phyloP scores from a whole-genome alignment of 1,139 yeast genomes.

The Candida labiduridarum region DNA sequence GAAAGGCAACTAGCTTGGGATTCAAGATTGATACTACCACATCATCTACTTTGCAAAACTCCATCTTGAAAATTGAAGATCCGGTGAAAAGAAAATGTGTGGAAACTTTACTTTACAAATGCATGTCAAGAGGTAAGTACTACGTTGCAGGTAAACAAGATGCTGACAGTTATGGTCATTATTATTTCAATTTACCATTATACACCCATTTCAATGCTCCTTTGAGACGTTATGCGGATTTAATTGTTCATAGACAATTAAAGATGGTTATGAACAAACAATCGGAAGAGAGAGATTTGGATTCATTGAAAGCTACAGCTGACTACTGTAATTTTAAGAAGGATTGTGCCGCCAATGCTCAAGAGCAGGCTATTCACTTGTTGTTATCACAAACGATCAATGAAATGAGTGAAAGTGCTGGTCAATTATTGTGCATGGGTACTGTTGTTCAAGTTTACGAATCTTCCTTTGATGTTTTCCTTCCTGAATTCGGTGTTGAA shows the following conservation, averaged over 20 bases:
- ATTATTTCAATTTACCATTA: conserved; percentile 77
- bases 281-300: conserved; percentile 50
- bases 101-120: conserved; percentile 78
- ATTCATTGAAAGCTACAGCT: conserved; percentile 75
- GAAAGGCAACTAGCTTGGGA: conserved; percentile 68
- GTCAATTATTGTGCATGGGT: conserved; percentile 83
- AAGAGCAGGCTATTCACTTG: conserved; percentile 91
- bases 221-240: conserved; percentile 86
- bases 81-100: conserved; percentile 69
- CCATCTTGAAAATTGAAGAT: conserved; percentile 68
- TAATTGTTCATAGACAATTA: conserved; percentile 89
- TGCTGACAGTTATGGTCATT: conserved; percentile 77
- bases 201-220: conserved; percentile 97
- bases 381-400: conserved; percentile 82
- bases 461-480: conserved; percentile 90
- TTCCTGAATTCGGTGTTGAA: conserved; percentile 95
- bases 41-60: conserved; percentile 71
- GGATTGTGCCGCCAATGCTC: conserved; percentile 92
- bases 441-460: conserved; percentile 92
- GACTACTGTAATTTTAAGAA: conserved; percentile 95
- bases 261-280: conserved; percentile 57
- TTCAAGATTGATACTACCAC: conserved; percentile 73
- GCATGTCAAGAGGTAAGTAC: conserved; percentile 84
- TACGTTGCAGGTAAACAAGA: conserved; percentile 88
- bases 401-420: conserved; percentile 73